Evolutionary conservation across 2,329 filamentous ascomycete genomes (phyloP).

Genomic region (Cladophialophora carrionii): DNA sequence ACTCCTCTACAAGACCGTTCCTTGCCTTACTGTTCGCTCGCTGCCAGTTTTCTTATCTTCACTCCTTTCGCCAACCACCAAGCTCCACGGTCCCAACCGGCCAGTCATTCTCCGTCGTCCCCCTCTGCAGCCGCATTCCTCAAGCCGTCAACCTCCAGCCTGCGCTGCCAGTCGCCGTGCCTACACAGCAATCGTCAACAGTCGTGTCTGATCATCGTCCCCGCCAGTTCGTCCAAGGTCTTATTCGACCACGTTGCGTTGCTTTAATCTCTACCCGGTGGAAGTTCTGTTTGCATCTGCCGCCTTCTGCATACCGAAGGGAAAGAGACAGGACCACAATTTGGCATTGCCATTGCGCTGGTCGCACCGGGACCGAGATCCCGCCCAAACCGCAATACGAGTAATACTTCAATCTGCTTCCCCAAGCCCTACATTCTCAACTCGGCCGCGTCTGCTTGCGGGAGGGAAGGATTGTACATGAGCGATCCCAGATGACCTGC

Average conservation of each 20-base stretch:
- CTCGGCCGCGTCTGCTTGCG: constrained; percentile 19
- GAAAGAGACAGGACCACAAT: constrained; percentile 7
- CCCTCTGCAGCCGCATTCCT: constrained; percentile 7
- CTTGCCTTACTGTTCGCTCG: constrained; percentile 25
- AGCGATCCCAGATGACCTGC: constrained; percentile 26
- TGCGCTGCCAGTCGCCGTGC: constrained; percentile 15
- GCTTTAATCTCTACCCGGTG: constrained; percentile 27
- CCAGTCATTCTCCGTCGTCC: constrained; percentile 10
- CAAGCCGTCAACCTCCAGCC: constrained; percentile 14
- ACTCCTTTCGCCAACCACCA: constrained; percentile 24
- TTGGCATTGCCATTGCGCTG: constrained; percentile 25
- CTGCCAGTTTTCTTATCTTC: constrained; percentile 25
- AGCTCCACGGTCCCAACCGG: constrained; percentile 12
- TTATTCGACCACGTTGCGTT: constrained; percentile 18
- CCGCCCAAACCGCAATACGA: constrained; percentile 13
- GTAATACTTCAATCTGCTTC: constrained; percentile 21
- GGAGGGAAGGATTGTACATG: constrained; percentile 22
- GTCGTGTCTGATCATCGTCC: constrained; percentile 7
- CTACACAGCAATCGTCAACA: constrained; percentile 3
- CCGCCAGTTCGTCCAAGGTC: constrained; percentile 26
- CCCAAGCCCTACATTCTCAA: constrained; percentile 17
- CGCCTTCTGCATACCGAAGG: constrained; percentile 9
- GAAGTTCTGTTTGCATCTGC: constrained; percentile 21
- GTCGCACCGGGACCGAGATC: constrained; percentile 26
- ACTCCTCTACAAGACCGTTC: constrained; percentile 16